A percentile compares a stretch with the other conserved stretches of the same genome.
Conservation (phyloP, 345 rosid genomes). For the thale cress (Arabidopsis thaliana) region TAIR10.1 NC_003070.9:22550001-22550500, state of each 20-base stretch:
- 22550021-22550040: conserved; percentile 71
- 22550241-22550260: conserved; percentile 69
- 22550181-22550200: conserved; percentile 40
- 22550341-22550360: conserved; percentile 68
- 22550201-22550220: conserved; percentile 47
- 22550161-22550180: conserved; percentile 60
- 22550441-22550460: conserved; percentile 89
- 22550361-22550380: conserved; percentile 43
- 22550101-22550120: conserved; percentile 66
- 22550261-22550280: conserved; percentile 75
- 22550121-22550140: conserved; percentile 51
- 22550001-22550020: conserved; percentile 76
- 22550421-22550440: conserved; percentile 78
- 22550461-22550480: conserved; percentile 62
- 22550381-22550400: conserved; percentile 27
- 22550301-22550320: conserved; percentile 56
- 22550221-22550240: conserved; percentile 62
- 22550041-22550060: conserved; percentile 44
- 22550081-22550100: conserved; percentile 46
- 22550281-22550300: conserved; percentile 42
- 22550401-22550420: conserved; percentile 34
- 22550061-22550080: conserved; percentile 52
- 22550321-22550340: conserved; percentile 52
- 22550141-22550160: conserved; percentile 52
- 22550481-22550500: not conserved